Evolutionary conservation across 2,329 filamentous ascomycete species (phyloP), one percentile per base, ranked within the genome.

Genomic region (Monosporascus sp.): DNA sequence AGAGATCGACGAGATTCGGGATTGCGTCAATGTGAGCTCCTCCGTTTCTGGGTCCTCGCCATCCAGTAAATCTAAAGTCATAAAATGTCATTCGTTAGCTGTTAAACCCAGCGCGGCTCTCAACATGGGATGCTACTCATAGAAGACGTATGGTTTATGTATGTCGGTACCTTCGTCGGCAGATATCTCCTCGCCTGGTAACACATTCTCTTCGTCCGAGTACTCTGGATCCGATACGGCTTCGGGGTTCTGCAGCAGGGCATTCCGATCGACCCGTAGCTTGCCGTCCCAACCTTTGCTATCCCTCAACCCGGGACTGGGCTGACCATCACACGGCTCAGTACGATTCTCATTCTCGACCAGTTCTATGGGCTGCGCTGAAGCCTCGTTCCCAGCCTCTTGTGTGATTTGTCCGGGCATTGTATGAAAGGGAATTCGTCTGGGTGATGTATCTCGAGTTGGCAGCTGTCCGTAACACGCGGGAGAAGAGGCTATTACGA

Each of bases 11-110:
- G 80, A 74, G 65, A 99, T 81, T 59, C 92, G 89, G 52, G 88
- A 88, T 70, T 97, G 93, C n/a, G 91, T 86, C 55, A 92, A 85
- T 66, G 94, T 89, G 64, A 99, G 93, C 65, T 96, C 90, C 72
- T 92, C 76, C 2, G 77, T 80, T 37, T 84, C 78, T 38, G 73
- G 69, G 56, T 81, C 79, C 68, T 86, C 83, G 60, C 77, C 78
- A 55, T 85, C 79, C 39, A 85, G 75, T 1, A 85, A 71, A 63
- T 85, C 82, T 85, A 62, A 24, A 48, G 9, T 39, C 18, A 37
- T 37, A 18, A 18, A 31, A 35, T n/a, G 52, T 54, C 25, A 49
- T 38, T 24, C 55, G 41, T 67, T 46, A 57, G 59, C 49, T 57
- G 31, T 35, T 35, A 35, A 11, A 0, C 11, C 31, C 31, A 1